A percentile compares a stretch with the other conserved stretches of the same genome.
phyloP scores from a whole-genome alignment of 2,329 filamentous ascomycete species.

The Clarireedia sp. region DNA sequence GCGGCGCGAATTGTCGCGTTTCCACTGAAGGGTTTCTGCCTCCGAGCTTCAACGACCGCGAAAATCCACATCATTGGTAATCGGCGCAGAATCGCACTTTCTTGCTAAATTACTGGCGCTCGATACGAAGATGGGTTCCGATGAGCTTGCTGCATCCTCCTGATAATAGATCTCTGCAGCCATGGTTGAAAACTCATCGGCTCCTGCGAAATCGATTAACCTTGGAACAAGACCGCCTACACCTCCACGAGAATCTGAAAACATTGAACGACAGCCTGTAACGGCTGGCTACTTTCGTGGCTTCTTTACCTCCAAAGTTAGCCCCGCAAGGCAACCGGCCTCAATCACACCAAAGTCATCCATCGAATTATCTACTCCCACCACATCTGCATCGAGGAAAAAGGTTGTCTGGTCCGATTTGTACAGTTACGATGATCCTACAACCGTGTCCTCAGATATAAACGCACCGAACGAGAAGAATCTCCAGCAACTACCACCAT shows the following conservation, averaged over 20 bases:
- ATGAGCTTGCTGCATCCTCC: neutral
- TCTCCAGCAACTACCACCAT: slow-evolving; percentile 20
- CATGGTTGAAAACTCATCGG: slow-evolving; percentile 26
- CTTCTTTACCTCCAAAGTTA: slow-evolving; percentile 9
- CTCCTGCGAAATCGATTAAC: slow-evolving; percentile 36
- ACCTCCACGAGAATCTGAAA: slow-evolving; percentile 42
- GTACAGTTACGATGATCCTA: slow-evolving; percentile 45
- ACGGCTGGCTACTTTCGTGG: slow-evolving; percentile 21
- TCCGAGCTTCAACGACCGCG: neutral
- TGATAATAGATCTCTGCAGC: slow-evolving; percentile 19
- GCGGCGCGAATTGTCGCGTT: slow-evolving; percentile 1
- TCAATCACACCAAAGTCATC: slow-evolving; percentile 27
- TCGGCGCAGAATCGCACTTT: neutral
- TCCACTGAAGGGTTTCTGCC: neutral
- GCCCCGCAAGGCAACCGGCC: slow-evolving; percentile 10
- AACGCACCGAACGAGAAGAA: slow-evolving; percentile 8
- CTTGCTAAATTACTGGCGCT: neutral
- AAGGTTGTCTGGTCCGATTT: slow-evolving; percentile 59
- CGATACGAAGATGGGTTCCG: slow-evolving; percentile 6
- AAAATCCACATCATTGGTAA: slow-evolving; percentile 1
- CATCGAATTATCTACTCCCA: slow-evolving; percentile 26
- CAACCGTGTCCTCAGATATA: slow-evolving; percentile 18
- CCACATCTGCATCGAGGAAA: slow-evolving; percentile 27
- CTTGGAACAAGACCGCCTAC: slow-evolving; percentile 57
- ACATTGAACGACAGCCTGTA: slow-evolving; percentile 28